Base-by-base conservation (phyloP, 129 eudicot species). In the Calendula officinalis region DNA sequence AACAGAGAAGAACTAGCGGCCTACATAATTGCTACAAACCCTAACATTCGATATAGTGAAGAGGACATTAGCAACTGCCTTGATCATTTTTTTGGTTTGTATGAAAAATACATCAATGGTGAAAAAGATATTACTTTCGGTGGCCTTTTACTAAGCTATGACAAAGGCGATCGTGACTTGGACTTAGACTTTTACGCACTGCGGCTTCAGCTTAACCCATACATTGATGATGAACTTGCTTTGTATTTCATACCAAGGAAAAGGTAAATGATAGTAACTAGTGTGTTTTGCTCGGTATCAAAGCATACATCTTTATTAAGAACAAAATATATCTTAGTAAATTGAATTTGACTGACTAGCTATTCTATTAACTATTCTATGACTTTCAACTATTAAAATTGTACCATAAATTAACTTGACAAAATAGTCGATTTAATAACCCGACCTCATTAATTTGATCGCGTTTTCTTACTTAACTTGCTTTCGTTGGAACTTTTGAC, bases 181-280 rank as follows among this genome's bases (percentile, higher is more conserved):
- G 59, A 30, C 2, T 52, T 52, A 13, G 37, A 0, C 30, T 53
- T 17, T 27, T 38, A 27, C 13, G 59, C 38, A 30, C 0, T 53
- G 39, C 3, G 13, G 37, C 10, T 7, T 52, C 13, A 22, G 37
- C 13, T 22, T 7, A 8, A 52, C 54, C 1, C 54, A 48, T 5
- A 15, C 14, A 14, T 41, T 41, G 3, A 41, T 41, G 46, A 41
- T 41, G 9, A 48, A 14, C 30, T 14, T 48, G 27, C 32, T 48
- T 2, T 16, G 56, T 11, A 5, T 15, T 41, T 41, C n/a, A n/a
- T n/a, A 43, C 57, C 0, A 52, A 52, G 36, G 36, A 5, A 27
- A 8, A 52, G 57, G 57, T 52, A 27, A 52, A 52, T 8, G n/a
- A n/a, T n/a, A 52, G 36, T 52, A 22, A 52, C 57, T 17, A 17